These are phyloP conservation scores for Mitragyna speciosa DNA, from an alignment of 257 asterid genomes.

Conservation along the genomic window DNA sequence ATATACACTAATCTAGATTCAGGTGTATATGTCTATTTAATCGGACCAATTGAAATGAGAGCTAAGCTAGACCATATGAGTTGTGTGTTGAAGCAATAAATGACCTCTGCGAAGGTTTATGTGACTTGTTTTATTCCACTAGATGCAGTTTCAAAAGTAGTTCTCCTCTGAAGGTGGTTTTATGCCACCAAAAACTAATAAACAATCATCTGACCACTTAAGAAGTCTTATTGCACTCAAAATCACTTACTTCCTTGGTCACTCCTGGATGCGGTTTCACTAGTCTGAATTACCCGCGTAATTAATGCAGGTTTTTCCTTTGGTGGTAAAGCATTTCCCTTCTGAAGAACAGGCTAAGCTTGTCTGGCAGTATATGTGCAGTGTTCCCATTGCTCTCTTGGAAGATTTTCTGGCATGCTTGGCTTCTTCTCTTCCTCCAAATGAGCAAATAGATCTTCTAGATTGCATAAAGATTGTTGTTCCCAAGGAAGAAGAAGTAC, in stretches of 20 bases:
- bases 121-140: neutral
- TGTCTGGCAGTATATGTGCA: conserved; percentile 80
- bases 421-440: conserved; percentile 49
- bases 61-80: neutral
- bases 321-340: conserved; percentile 53
- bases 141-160: neutral
- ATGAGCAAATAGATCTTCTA: conserved; percentile 50
- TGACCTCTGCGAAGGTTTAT: neutral
- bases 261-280: neutral
- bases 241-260: neutral
- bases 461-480: conserved; percentile 54
- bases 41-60: neutral
- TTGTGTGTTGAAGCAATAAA: neutral
- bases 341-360: conserved; percentile 69
- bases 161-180: neutral
- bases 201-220: neutral
- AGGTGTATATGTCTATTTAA: neutral
- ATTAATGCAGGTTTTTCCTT: conserved; percentile 68
- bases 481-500: conserved; percentile 67
- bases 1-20: neutral
- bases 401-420: conserved; percentile 82
- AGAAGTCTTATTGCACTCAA: no score
- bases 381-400: conserved; percentile 63
- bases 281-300: neutral
- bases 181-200: neutral